Base-by-base conservation (phyloP, 208 protist species). In the Vickermania spadyakhi region DNA sequence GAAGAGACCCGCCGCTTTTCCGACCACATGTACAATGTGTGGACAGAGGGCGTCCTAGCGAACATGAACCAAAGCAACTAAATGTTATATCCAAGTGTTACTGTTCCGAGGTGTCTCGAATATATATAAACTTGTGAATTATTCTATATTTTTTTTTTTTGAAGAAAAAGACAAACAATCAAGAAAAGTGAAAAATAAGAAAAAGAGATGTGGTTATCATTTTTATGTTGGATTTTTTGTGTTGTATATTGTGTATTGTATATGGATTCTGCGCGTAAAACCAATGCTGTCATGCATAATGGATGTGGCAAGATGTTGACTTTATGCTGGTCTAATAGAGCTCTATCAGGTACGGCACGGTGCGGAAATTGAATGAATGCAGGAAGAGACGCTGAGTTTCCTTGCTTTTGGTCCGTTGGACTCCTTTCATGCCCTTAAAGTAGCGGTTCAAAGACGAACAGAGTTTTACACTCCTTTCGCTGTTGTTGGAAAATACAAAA, bases 11-110 rank as follows among this genome's bases (percentile, higher is more conserved):
- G 55, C 7, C 56, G 54, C 42, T 56, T 68, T 41, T 55, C 68
- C 2, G 56, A 73, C 49, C 56, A 59, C 29, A 68, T 73, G 29
- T 73, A 73, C 49, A 62, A 73, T 55, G 60, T 45, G 61, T 73
- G 68, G 68, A 67, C 55, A 41, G 64, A 57, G 2, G 68, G 62
- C 11, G 64, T 73, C 28, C 62, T 18, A 13, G 14, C 21, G 7
- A 23, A 7, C 13, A 55, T 28, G 51, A 55, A 18, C 51, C 13
- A 55, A 23, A 23, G 5, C 5, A 28, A 28, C 7, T 28, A 22
- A 55, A 23, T 28, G 51, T 28, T 18, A 28, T 18, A 28, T 28
- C n/a, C 26, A 28, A 23, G 7, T 55, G 51, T 55, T 55, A 23
- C 26, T 55, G 51, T 55, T 55, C 7, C 11, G 13, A 28, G 13